Percentiles rank a stretch among this genome's conserved stretches.
Conservation (phyloP, 257 asterid species). For the Eustoma russellianum region DNA sequence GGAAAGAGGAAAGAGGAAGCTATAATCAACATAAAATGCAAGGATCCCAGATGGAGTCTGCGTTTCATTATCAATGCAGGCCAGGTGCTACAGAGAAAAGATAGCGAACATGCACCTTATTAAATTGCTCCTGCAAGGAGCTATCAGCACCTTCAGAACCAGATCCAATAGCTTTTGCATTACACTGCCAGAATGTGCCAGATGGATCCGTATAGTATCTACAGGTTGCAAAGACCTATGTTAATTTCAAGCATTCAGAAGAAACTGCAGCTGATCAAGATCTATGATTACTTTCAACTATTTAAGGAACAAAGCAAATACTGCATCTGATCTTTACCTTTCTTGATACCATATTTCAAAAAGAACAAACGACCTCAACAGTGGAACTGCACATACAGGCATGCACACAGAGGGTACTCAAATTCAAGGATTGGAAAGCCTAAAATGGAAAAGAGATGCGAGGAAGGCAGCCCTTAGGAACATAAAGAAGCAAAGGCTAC, state of each 20-base stretch:
- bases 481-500: too few species aligned
- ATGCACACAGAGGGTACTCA: too few species aligned
- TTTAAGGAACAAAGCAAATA: background rate
- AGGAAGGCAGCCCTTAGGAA: too few species aligned
- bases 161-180: slow-evolving; percentile 89
- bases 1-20: background rate
- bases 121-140: slow-evolving; percentile 89
- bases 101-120: slow-evolving; percentile 36
- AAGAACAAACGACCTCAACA: too few species aligned
- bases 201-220: slow-evolving; percentile 86
- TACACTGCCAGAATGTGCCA: slow-evolving; percentile 94
- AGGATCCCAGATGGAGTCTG: background rate
- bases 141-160: slow-evolving; percentile 98
- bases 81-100: too few species aligned
- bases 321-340: background rate
- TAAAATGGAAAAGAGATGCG: too few species aligned
- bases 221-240: slow-evolving; percentile 8
- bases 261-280: too few species aligned
- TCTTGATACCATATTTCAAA: background rate
- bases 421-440: too few species aligned
- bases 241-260: slow-evolving; percentile 5
- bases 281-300: slow-evolving; percentile 5
- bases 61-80: too few species aligned
- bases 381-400: too few species aligned
- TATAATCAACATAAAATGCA: slow-evolving; percentile 1